Conservation (phyloP, 1,284 basidiomycete species). For the Trametes versicolor region DNA sequence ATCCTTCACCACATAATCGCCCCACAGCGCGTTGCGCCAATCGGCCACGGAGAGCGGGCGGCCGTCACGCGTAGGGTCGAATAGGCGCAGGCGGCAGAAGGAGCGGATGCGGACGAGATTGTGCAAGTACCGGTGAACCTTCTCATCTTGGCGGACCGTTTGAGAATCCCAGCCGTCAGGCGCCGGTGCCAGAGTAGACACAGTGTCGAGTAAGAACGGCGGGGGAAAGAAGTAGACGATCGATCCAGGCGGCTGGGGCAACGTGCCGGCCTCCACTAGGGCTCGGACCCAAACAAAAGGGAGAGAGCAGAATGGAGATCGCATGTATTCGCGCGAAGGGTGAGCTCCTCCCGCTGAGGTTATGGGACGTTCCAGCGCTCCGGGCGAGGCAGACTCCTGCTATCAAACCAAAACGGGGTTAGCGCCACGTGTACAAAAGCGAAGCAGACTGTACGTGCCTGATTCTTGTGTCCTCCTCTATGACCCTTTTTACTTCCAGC, state of each 20-base stretch:
- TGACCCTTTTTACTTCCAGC: background rate
- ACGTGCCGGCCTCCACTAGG: background rate
- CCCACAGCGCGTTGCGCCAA: background rate
- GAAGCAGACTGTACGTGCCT: background rate
- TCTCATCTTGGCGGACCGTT: background rate
- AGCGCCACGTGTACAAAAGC: background rate
- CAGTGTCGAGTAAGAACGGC: background rate
- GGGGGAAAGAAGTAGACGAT: conserved; percentile 5
- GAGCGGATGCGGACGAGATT: conserved; percentile 5
- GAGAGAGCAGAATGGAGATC: background rate
- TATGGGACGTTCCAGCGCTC: no score
- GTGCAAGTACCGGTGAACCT: conserved; percentile 4
- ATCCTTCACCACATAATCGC: conserved; percentile 1
- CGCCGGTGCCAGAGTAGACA: background rate
- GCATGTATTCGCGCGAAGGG: background rate
- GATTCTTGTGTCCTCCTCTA: background rate
- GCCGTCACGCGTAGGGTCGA: background rate
- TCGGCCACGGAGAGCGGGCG: background rate
- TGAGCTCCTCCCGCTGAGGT: no score
- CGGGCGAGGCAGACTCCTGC: no score
- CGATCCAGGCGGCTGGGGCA: background rate
- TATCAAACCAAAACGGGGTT: background rate
- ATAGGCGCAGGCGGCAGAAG: conserved; percentile 2
- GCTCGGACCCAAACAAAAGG: background rate
- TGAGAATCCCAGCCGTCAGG: background rate